phyloP scores from a whole-genome alignment of 768 basidiomycete species.

The Termitomyces eurrhizus region DNA sequence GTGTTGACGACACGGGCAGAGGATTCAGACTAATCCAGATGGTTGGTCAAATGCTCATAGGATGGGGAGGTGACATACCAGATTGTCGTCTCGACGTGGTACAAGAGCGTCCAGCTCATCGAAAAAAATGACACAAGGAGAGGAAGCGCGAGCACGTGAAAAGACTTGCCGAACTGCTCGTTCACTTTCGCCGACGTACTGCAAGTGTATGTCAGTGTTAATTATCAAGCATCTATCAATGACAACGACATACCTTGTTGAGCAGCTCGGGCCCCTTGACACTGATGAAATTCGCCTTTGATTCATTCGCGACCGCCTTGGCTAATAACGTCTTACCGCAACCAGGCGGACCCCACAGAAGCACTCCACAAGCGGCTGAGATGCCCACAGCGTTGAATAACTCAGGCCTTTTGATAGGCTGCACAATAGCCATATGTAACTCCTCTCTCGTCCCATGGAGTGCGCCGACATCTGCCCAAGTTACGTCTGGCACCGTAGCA shows the following conservation, averaged over 20 bases:
- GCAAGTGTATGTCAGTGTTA: background rate
- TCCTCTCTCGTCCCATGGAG: constrained; percentile 84
- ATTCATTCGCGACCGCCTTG: constrained; percentile 97
- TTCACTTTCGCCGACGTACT: constrained; percentile 99
- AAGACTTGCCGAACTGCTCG: constrained; percentile 94
- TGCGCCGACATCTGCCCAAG: constrained; percentile 94
- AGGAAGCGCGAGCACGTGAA: constrained; percentile 86
- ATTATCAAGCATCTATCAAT: background rate
- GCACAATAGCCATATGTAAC: constrained; percentile 96
- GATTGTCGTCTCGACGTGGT: constrained; percentile 81
- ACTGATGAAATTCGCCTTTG: constrained; percentile 93
- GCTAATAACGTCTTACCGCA: constrained; percentile 98
- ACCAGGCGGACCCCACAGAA: constrained; percentile 98
- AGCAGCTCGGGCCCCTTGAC: constrained; percentile 96
- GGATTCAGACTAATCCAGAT: constrained; percentile 69
- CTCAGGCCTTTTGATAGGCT: constrained; percentile 88
- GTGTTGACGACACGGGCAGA: constrained; percentile 94
- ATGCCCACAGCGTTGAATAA: constrained; percentile 88
- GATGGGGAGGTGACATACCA: constrained; percentile 48
- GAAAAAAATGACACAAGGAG: constrained; percentile 94
- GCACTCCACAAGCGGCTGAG: constrained; percentile 85
- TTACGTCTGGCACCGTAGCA: constrained; percentile 92
- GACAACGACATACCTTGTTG: constrained; percentile 69
- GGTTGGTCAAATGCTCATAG: background rate
- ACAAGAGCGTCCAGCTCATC: constrained; percentile 94